A percentile compares a stretch with the other conserved stretches of the same genome.
phyloP scores from a whole-genome alignment of 2,329 filamentous ascomycete species.

The Colletotrichum gigasporum region DNA sequence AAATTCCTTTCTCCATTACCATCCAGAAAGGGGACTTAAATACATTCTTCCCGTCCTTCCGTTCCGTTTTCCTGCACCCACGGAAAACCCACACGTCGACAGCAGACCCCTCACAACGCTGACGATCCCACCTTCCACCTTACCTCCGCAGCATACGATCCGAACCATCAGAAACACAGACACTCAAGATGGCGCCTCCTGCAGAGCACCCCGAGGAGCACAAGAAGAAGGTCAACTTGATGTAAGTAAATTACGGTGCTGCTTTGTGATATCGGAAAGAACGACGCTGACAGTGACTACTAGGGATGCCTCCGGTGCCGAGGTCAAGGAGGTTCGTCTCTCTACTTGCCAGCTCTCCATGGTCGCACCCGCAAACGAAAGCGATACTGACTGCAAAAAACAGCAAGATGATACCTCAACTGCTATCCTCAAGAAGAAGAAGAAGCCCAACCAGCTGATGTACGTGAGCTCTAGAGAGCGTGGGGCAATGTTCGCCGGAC shows the following conservation, averaged over 20 bases:
- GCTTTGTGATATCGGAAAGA: slow-evolving; percentile 6
- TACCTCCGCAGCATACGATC: slow-evolving; percentile 12
- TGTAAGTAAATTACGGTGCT: slow-evolving; percentile 63
- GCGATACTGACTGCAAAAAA: slow-evolving; percentile 43
- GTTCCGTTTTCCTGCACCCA: neutral
- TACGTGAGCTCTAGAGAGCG: slow-evolving; percentile 56
- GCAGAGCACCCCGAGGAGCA: slow-evolving; percentile 59
- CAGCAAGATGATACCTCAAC: slow-evolving; percentile 92
- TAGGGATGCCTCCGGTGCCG: slow-evolving; percentile 89
- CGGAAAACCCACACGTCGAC: slow-evolving; percentile 12
- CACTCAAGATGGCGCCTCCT: slow-evolving; percentile 75
- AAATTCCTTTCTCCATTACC: slow-evolving; percentile 8
- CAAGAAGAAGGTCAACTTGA: slow-evolving; percentile 86
- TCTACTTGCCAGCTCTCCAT: slow-evolving; percentile 33
- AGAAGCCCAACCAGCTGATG: slow-evolving; percentile 99
- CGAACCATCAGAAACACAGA: slow-evolving; percentile 26
- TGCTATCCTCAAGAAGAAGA: slow-evolving; percentile 99
- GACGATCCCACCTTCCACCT: slow-evolving; percentile 26
- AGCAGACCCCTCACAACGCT: slow-evolving; percentile 20
- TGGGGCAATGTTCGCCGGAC: slow-evolving; percentile 11
- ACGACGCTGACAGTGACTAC: slow-evolving; percentile 46
- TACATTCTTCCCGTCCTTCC: neutral
- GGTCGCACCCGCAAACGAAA: slow-evolving; percentile 26
- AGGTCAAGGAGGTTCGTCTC: slow-evolving; percentile 79
- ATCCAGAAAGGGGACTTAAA: slow-evolving; percentile 17